A percentile compares a stretch with the other conserved stretches of the same genome.
Evolutionary conservation across 208 protist genomes (phyloP).

Genomic region (Crithidia sp.): DNA sequence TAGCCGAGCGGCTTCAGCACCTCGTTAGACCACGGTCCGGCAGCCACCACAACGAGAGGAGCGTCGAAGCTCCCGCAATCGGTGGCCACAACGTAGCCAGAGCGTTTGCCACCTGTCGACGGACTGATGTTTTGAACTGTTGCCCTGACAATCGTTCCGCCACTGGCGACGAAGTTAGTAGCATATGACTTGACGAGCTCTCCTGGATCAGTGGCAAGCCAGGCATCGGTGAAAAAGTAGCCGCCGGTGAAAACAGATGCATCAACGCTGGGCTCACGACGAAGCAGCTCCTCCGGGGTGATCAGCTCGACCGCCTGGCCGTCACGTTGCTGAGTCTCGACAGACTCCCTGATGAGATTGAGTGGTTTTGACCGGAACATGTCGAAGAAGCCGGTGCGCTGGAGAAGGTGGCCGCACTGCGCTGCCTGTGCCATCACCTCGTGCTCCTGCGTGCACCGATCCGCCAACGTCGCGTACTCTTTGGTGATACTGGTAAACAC

Average conservation of each 20-base stretch:
- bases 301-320: constrained; percentile 14
- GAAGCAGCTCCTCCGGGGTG: constrained; percentile 6
- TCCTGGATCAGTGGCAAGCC: constrained; percentile 10
- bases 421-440: constrained; percentile 18
- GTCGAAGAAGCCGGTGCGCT: constrained; percentile 28
- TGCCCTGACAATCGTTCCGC: constrained; percentile 21
- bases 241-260: constrained; percentile 9
- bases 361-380: constrained; percentile 10
- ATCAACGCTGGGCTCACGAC: constrained; percentile 22
- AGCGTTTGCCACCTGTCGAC: neutral
- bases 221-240: constrained; percentile 22
- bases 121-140: constrained; percentile 22
- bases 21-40: constrained; percentile 32
- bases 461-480: constrained; percentile 24
- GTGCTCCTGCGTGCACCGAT: constrained; percentile 26
- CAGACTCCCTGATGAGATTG: constrained; percentile 4
- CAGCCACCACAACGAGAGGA: constrained; percentile 26
- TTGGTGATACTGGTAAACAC: constrained; percentile 7
- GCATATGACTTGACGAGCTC: constrained; percentile 29
- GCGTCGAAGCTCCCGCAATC: constrained; percentile 15
- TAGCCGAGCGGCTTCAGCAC: constrained; percentile 31
- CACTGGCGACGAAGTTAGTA: constrained; percentile 18
- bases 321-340: constrained; percentile 1
- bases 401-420: constrained; percentile 24
- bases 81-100: constrained; percentile 9